Evolutionary conservation across 345 rosid species (phyloP), one percentile per base, ranked within the genome.

Genomic region (Moricandia arvensis): DNA sequence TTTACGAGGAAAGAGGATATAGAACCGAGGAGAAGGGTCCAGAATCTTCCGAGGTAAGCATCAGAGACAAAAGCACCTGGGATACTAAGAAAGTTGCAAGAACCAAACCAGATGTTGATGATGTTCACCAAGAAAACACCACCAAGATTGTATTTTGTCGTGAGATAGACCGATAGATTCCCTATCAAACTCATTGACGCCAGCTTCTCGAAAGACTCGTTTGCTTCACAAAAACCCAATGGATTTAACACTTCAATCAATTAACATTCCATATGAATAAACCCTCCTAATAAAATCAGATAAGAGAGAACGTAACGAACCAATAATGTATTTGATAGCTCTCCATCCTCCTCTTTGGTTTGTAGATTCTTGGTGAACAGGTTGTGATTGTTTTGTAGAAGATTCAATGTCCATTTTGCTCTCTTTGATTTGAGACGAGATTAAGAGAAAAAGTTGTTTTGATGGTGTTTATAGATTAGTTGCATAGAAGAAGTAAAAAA

Each of bases 121-220:
- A 88, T 86, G 58, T 82, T 91, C 31, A 88, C 89, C 82, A 84
- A 68, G 68, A 60, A 68, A 5, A 87, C 79, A 47, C 93, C 91
- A 41, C 82, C 89, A 74, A 89, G 74, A 75, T 86, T 82, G 83
- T 87, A 91, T 55, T 80, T 76, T 2, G 29, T 79, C 15, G 79
- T 79, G 71, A 91, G 80, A 76, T 86, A 88, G 55, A 90, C 82
- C 15, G 84, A 72, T 51, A 89, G 41, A 71, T 87, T 85, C 35
- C 86, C 83, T 27, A 89, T 78, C 74, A 89, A 71, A 59, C 93
- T 81, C 91, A 89, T 84, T 0, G 91, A 89, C n/a, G 97, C 94
- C 74, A 86, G 72, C 79, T 88, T 91, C 86, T 89, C 97, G 53
- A 91, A 89, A 0, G 93, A 82, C 69, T 91, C 87, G 27, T 91